These are phyloP conservation scores for Soucietia sequanensis DNA, from an alignment of 805 yeast species.

Conservation along the genomic window DNA sequence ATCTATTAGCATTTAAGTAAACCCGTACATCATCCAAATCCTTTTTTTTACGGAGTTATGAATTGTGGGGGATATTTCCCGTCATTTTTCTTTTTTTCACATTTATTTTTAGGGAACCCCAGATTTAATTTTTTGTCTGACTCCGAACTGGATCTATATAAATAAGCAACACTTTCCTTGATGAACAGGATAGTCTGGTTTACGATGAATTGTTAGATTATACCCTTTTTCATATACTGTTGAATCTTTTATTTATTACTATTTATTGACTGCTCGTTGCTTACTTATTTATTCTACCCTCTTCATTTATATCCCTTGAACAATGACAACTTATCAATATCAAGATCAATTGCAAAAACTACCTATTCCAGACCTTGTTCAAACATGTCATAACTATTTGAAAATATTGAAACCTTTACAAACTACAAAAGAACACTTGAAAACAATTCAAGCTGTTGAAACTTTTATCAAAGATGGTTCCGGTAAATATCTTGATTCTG, in stretches of 20 bases:
- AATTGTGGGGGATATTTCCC: too few species aligned
- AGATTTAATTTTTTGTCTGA: too few species aligned
- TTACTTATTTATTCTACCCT: neutral
- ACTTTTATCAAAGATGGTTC: constrained; percentile 50
- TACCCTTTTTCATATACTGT: too few species aligned
- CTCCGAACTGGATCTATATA: too few species aligned
- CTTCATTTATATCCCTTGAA: neutral
- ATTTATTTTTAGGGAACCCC: too few species aligned
- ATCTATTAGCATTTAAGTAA: too few species aligned
- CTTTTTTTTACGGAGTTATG: too few species aligned
- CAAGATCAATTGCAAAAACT: constrained; percentile 62
- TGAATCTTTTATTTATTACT: neutral
- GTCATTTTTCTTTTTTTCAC: too few species aligned
- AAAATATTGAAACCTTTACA: constrained; percentile 76
- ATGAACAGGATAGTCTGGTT: too few species aligned
- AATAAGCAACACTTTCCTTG: too few species aligned
- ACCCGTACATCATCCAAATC: too few species aligned
- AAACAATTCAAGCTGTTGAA: constrained; percentile 58
- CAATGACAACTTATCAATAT: constrained; percentile 50
- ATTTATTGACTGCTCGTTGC: neutral
- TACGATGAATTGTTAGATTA: too few species aligned
- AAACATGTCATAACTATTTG: constrained; percentile 66
- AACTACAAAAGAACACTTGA: constrained; percentile 64
- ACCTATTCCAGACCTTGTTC: constrained; percentile 76
- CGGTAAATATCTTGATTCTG: constrained; percentile 60